phyloP scores from a whole-genome alignment of 371 early-diverging fungal genomes.

The Mucor irregularis region DNA sequence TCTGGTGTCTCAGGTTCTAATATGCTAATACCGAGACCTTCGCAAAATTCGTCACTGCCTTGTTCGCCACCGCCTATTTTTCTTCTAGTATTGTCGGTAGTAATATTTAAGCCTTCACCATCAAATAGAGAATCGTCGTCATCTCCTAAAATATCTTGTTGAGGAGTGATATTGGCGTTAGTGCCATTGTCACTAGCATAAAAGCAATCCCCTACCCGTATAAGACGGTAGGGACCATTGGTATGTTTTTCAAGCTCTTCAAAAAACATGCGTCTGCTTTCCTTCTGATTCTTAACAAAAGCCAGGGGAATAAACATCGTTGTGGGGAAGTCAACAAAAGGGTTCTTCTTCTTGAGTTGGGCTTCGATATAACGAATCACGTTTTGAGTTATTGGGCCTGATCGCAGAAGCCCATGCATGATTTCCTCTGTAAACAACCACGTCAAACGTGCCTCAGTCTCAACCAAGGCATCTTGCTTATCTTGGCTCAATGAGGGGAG shows the following conservation, averaged over 20 bases:
- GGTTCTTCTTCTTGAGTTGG: constrained; percentile 63
- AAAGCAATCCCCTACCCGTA: constrained; percentile 61
- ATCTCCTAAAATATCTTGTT: background rate
- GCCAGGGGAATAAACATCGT: constrained; percentile 59
- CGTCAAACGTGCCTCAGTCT: constrained; percentile 61
- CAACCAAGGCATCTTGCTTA: constrained; percentile 62
- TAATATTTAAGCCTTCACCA: constrained; percentile 21
- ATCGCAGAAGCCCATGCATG: constrained; percentile 68
- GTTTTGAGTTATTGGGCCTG: constrained; percentile 54
- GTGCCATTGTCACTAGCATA: constrained; percentile 56
- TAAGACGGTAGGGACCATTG: constrained; percentile 53
- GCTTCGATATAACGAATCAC: constrained; percentile 63
- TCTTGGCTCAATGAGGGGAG: constrained; percentile 48
- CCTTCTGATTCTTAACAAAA: constrained; percentile 56
- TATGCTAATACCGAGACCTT: constrained; percentile 52
- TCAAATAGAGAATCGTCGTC: constrained; percentile 9
- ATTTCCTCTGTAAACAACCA: constrained; percentile 77
- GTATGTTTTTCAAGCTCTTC: constrained; percentile 55
- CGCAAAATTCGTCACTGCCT: constrained; percentile 42
- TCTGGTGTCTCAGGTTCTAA: constrained; percentile 30
- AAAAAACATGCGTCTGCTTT: constrained; percentile 58
- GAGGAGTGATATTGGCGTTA: background rate
- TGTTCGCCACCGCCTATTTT: background rate
- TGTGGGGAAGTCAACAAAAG: constrained; percentile 68
- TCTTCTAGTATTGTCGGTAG: background rate